phyloP scores from a whole-genome alignment of 139 green algal genomes.

The Chlamydomonas sp. region DNA sequence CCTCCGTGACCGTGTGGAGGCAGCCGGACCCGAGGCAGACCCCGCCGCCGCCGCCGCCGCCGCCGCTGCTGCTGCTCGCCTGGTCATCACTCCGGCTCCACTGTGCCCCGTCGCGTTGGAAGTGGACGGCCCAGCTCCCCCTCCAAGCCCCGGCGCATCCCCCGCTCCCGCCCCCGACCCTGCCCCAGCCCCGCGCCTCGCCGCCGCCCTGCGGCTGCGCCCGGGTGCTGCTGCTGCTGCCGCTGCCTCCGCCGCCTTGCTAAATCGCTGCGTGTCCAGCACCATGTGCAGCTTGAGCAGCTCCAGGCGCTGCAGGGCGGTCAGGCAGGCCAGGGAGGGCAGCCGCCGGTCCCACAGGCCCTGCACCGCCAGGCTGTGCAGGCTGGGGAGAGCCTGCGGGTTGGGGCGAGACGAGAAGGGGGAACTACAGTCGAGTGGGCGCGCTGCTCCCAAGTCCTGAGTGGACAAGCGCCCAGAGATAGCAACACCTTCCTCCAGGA shows the following conservation, averaged over 20 bases:
- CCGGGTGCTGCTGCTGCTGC: background rate
- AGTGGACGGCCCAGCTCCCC: background rate
- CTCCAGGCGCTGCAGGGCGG: slow-evolving; percentile 20
- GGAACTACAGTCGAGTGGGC: background rate
- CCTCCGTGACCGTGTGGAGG: too few species aligned
- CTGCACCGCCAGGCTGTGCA: slow-evolving; percentile 14
- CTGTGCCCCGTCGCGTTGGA: background rate
- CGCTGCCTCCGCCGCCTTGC: background rate
- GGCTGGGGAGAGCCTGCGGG: slow-evolving; percentile 16
- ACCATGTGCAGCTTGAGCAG: slow-evolving; percentile 33
- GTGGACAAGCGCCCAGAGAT: too few species aligned
- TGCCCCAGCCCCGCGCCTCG: background rate
- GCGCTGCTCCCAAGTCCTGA: background rate
- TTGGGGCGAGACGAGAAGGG: background rate
- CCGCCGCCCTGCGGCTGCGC: background rate
- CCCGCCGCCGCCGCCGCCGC: background rate
- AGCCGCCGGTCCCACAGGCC: slow-evolving; percentile 21
- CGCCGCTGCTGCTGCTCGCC: background rate
- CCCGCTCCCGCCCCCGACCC: background rate
- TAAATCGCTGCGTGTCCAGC: background rate
- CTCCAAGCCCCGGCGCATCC: background rate
- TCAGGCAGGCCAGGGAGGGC: slow-evolving; percentile 19
- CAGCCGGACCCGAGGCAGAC: background rate
- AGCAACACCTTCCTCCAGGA: too few species aligned
- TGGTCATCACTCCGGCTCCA: background rate